Evolutionary conservation across 2,329 filamentous ascomycete genomes (phyloP).

Genomic region (Dryadomyces quercivorus): DNA sequence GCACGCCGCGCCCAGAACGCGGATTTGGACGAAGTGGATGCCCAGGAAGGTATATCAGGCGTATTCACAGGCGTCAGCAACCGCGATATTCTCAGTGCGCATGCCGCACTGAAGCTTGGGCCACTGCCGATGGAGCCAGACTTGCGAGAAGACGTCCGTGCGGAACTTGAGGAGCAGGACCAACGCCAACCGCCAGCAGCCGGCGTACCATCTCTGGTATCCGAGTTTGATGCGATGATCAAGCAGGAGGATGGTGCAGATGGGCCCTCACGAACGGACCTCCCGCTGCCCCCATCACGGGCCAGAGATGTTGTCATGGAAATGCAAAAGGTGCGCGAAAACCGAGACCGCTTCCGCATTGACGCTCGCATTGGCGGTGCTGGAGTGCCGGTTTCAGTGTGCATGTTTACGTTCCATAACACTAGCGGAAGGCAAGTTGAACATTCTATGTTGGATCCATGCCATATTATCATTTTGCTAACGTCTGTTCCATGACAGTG

Average conservation of each 20-base stretch:
- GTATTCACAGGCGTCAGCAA: constrained; percentile 50
- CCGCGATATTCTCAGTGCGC: constrained; percentile 45
- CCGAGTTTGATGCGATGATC: constrained; percentile 77
- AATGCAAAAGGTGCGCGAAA: constrained; percentile 86
- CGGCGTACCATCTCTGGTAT: constrained; percentile 63
- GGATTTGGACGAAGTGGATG: constrained; percentile 50
- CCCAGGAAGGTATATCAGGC: constrained; percentile 52
- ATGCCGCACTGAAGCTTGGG: constrained; percentile 58
- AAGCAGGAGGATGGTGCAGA: constrained; percentile 87
- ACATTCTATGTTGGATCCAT: not conserved
- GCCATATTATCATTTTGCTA: constrained; percentile 10
- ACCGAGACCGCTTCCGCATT: constrained; percentile 82
- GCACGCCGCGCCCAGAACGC: constrained; percentile 44
- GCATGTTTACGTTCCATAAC: constrained; percentile 99
- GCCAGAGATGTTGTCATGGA: constrained; percentile 88
- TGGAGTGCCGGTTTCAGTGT: constrained; percentile 73
- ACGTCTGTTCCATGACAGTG: constrained; percentile 32
- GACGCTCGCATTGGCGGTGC: constrained; percentile 73
- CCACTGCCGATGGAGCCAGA: constrained; percentile 74
- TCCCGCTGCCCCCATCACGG: constrained; percentile 78
- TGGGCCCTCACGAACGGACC: constrained; percentile 61
- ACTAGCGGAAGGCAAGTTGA: constrained; percentile 69
- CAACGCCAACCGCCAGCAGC: constrained; percentile 56
- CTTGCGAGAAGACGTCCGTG: constrained; percentile 72
- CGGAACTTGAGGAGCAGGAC: constrained; percentile 79